Conservation (phyloP, 768 basidiomycete genomes). For the Leccinum olivaceopallidum region DNA sequence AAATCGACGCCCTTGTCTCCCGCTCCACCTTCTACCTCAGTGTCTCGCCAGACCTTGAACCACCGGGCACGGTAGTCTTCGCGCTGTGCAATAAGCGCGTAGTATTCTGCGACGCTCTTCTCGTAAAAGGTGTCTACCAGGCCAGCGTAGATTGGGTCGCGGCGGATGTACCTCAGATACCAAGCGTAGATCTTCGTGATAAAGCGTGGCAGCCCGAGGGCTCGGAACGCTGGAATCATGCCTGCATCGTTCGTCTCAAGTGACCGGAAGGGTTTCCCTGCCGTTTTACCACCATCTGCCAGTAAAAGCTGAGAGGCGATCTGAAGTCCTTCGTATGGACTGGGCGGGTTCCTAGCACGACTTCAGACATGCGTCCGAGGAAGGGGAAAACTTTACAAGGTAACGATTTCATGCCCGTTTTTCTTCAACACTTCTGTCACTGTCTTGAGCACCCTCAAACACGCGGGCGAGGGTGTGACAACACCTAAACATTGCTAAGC, state of each 20-base stretch:
- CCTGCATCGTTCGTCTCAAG: constrained; percentile 53
- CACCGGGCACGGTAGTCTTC: constrained; percentile 43
- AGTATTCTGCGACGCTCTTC: constrained; percentile 54
- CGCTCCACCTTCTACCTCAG: constrained; percentile 21
- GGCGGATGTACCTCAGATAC: constrained; percentile 52
- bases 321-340: constrained; percentile 53
- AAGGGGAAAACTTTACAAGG: constrained; percentile 43
- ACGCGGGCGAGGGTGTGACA: constrained; percentile 59
- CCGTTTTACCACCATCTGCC: constrained; percentile 48
- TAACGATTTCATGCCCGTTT: constrained; percentile 50
- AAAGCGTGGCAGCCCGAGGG: constrained; percentile 47
- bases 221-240: constrained; percentile 38
- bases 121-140: constrained; percentile 48
- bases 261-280: constrained; percentile 34
- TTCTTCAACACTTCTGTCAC: constrained; percentile 46
- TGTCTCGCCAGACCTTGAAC: constrained; percentile 36
- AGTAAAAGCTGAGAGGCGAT: constrained; percentile 53
- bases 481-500: constrained; percentile 43
- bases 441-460: constrained; percentile 50
- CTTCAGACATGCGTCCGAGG: neutral
- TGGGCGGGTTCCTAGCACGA: constrained; percentile 34
- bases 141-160: constrained; percentile 55
- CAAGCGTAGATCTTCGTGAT: constrained; percentile 48
- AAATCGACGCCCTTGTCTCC: constrained; percentile 56
- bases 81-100: constrained; percentile 46